Evolutionary conservation across 495 filamentous ascomycete genomes (phyloP), one percentile per base, ranked within the genome.

Genomic region (Lindgomyces ingoldianus): DNA sequence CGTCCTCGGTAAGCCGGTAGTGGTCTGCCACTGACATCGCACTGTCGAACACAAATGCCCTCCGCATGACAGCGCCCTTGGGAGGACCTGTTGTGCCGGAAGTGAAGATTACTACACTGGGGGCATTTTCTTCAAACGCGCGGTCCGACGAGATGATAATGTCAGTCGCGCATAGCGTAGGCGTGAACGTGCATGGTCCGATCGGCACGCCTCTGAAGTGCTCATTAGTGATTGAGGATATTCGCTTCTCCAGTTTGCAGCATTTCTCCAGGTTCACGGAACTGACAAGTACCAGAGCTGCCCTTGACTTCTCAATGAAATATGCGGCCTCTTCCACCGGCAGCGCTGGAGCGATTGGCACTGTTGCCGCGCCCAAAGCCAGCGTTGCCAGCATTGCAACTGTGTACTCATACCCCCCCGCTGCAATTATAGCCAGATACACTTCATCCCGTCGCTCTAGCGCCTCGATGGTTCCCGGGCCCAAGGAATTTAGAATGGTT

Each of bases 321-420:
- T 80, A 81, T 45, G 71, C 70, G 1, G 79, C 80, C 70, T 82
- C 80, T 55, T 76, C 72, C 4, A 75, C 61, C 0, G 79, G 79
- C 0, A 76, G 51, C 8, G 65, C 72, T 27, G 72, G 70, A 9
- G 66, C 70, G 39, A 76, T 63, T 11, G 74, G 74, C 14, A 76
- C 74, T 0, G 71, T 69, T 0, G 79, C 80, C 1, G 78, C 78
- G 1, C 80, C 78, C 0, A 80, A 30, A 0, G 80, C 78, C 12
- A 81, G 69, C 11, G 78, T 75, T 0, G 79, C 75, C 14, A 80
- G 69, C 52, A 81, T 76, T 0, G 74, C 78, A 9, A 81, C 78
- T 0, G 78, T 73, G 33, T 78, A 82, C 54, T 81, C 80, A 63
- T 81, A 82, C 0, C 79, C 77, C 0, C 80, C 80, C 0, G 78